Evolutionary conservation across 108 stramenopile genomes (phyloP).

Genomic region (Parietichytrium sp.): DNA sequence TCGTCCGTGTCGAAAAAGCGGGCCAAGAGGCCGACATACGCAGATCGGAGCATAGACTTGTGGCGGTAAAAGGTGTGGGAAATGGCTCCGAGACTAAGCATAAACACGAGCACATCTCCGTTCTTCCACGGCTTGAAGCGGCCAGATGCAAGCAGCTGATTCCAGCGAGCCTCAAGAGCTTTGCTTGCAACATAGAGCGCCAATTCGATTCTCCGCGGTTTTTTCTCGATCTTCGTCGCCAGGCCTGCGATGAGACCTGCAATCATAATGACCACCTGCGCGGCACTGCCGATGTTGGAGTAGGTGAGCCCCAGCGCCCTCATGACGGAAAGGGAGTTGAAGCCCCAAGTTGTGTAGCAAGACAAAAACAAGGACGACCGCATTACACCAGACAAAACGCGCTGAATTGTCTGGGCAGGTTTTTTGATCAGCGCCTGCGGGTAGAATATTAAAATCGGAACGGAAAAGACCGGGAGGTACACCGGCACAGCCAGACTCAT

Average conservation of each 20-base stretch:
- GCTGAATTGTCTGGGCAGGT: background rate
- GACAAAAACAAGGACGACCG: background rate
- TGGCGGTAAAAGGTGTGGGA: background rate
- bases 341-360: background rate
- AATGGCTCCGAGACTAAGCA: background rate
- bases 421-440: background rate
- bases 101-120: slow-evolving; percentile 18
- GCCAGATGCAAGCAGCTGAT: background rate
- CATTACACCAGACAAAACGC: background rate
- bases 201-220: background rate
- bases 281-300: background rate
- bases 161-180: slow-evolving; percentile 15
- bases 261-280: background rate
- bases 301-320: background rate
- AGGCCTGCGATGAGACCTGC: background rate
- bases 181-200: slow-evolving; percentile 30
- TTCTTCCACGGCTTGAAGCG: background rate
- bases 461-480: slow-evolving; percentile 28
- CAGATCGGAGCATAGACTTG: background rate
- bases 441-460: background rate
- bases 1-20: slow-evolving; percentile 27
- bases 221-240: slow-evolving; percentile 4
- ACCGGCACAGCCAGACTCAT: background rate
- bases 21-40: background rate
- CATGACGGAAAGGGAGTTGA: background rate